phyloP scores from a whole-genome alignment of 192 early-diverging fungal genomes.

The Gonapodya prolifera region DNA sequence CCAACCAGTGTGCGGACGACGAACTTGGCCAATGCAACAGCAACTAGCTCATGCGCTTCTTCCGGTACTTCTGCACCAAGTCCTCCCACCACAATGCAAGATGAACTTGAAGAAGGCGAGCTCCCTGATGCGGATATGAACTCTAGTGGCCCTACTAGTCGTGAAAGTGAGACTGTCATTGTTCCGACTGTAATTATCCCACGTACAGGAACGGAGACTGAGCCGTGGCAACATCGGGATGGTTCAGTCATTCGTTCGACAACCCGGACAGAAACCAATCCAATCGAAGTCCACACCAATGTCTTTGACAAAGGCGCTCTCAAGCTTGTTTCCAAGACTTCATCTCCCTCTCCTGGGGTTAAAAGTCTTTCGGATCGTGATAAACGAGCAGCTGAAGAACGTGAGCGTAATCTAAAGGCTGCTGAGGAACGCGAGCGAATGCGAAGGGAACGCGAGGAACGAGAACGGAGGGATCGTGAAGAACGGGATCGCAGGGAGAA shows the following conservation, averaged over 20 bases:
- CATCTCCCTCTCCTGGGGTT: background rate
- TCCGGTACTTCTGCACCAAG: too few relatives aligned
- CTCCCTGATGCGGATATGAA: background rate
- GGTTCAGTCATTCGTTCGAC: background rate
- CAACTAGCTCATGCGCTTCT: too few relatives aligned
- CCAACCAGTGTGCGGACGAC: too few relatives aligned
- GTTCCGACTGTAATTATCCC: background rate
- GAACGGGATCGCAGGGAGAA: background rate
- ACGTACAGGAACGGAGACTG: background rate
- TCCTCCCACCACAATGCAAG: too few relatives aligned
- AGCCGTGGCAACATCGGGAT: background rate
- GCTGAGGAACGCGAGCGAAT: background rate
- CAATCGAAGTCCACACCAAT: too few relatives aligned
- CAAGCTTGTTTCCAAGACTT: too few relatives aligned
- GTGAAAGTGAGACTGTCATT: background rate
- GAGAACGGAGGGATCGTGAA: background rate
- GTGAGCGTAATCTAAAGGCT: background rate
- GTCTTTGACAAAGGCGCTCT: too few relatives aligned
- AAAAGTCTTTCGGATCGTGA: background rate
- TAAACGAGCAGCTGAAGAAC: background rate
- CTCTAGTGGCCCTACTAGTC: background rate
- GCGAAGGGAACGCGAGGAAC: background rate
- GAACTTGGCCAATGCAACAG: too few relatives aligned
- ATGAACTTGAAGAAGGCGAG: background rate
- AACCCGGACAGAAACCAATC: too few relatives aligned